These are phyloP conservation scores for Fennellomyces sp. DNA, from an alignment of 371 early-diverging fungal species.

Conservation along the genomic window DNA sequence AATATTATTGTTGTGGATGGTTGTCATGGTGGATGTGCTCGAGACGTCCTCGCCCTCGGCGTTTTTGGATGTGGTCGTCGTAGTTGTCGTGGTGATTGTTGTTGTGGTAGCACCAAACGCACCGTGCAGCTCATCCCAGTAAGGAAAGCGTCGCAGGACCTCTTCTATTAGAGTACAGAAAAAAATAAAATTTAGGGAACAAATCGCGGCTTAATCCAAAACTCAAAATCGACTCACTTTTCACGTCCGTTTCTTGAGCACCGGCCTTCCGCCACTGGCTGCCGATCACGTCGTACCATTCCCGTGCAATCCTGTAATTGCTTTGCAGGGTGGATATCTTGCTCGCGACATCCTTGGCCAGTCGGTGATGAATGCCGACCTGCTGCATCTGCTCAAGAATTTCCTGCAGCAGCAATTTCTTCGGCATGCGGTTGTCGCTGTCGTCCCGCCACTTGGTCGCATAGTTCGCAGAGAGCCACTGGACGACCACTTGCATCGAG, in stretches of 20 bases:
- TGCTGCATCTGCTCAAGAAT: constrained; percentile 49
- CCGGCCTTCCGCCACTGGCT: constrained; percentile 38
- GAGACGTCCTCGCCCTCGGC: constrained; percentile 1
- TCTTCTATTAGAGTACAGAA: constrained; percentile 30
- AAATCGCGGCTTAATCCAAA: constrained; percentile 1
- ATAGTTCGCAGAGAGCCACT: constrained; percentile 48
- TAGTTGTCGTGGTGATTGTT: constrained; percentile 4
- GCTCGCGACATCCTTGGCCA: constrained; percentile 50
- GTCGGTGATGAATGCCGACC: constrained; percentile 49
- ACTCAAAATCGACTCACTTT: constrained; percentile 14
- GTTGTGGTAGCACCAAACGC: constrained; percentile 26
- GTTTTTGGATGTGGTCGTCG: constrained; percentile 5
- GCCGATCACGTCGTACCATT: constrained; percentile 50
- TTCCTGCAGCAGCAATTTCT: constrained; percentile 45
- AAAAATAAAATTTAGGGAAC: constrained; percentile 2
- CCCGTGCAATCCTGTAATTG: constrained; percentile 48
- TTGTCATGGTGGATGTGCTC: constrained; percentile 8
- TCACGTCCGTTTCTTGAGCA: constrained; percentile 27
- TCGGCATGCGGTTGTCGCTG: constrained; percentile 44
- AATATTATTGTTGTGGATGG: constrained; percentile 16
- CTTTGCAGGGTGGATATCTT: constrained; percentile 52
- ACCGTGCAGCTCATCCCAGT: constrained; percentile 49
- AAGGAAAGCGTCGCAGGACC: constrained; percentile 49
- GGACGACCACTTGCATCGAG: constrained; percentile 48
- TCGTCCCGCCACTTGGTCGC: constrained; percentile 52